These are phyloP conservation scores for Yamadazyma olivae DNA, from an alignment of 805 yeast genomes.

Conservation along the genomic window DNA sequence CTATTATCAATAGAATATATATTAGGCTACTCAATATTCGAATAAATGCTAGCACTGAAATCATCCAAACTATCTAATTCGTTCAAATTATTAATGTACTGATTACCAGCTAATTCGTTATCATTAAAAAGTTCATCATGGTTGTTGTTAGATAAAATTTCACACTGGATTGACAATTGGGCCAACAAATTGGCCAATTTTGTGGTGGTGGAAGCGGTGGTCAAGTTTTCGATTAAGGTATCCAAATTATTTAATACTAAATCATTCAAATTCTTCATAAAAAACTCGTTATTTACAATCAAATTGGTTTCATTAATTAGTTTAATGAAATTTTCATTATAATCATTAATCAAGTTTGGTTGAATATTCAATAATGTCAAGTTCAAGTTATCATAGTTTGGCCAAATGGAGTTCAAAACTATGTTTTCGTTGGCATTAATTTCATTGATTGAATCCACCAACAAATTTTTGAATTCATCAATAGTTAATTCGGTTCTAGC, in stretches of 20 bases:
- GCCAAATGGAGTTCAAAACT: slow-evolving; percentile 29
- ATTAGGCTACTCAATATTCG: slow-evolving; percentile 54
- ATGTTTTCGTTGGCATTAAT: slow-evolving; percentile 14
- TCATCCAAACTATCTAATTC: slow-evolving; percentile 68
- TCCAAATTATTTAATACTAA: slow-evolving; percentile 32
- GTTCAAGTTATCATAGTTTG: slow-evolving; percentile 36
- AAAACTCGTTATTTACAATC: slow-evolving; percentile 33
- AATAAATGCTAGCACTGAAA: slow-evolving; percentile 85
- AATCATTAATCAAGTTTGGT: slow-evolving; percentile 38
- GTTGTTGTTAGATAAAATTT: slow-evolving; percentile 38
- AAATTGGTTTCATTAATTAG: slow-evolving; percentile 46
- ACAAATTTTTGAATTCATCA: slow-evolving; percentile 50
- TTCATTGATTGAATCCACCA: slow-evolving; percentile 20
- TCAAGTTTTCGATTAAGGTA: slow-evolving; percentile 34
- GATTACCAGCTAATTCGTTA: slow-evolving; percentile 30
- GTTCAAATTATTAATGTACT: slow-evolving; percentile 34
- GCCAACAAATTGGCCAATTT: slow-evolving; percentile 70
- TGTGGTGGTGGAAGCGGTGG: slow-evolving; percentile 22
- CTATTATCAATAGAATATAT: no score
- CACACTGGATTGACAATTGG: slow-evolving; percentile 63
- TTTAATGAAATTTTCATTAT: slow-evolving; percentile 33
- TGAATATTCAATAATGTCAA: slow-evolving; percentile 49
- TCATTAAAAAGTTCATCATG: slow-evolving; percentile 4
- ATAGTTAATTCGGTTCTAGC: slow-evolving; percentile 71
- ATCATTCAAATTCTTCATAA: slow-evolving; percentile 26